A percentile compares a stretch with the other conserved stretches of the same genome.
phyloP scores from a whole-genome alignment of 2,329 filamentous ascomycete genomes.

The Ceratocystis harringtonii region DNA sequence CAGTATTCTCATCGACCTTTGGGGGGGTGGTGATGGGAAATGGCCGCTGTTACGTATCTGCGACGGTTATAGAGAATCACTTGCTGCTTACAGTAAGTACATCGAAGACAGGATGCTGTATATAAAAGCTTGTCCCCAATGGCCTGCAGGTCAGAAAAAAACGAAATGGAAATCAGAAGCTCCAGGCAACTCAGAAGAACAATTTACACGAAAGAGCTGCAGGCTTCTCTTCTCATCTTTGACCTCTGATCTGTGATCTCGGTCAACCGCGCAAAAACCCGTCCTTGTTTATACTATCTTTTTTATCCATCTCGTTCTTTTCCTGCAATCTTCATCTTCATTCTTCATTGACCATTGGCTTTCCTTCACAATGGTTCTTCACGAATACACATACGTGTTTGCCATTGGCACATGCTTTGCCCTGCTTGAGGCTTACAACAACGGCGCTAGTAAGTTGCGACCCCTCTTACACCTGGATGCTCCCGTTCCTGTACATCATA shows the following conservation, averaged over 20 bases:
- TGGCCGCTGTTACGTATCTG: background rate
- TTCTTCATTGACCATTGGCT: background rate
- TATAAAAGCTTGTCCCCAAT: slow-evolving; percentile 13
- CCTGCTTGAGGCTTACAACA: slow-evolving; percentile 64
- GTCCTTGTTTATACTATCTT: background rate
- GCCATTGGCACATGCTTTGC: slow-evolving; percentile 63
- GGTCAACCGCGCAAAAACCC: background rate
- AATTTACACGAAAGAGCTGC: background rate
- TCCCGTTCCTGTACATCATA: background rate
- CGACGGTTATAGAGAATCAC: background rate
- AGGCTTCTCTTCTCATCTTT: no score
- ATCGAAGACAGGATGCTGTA: slow-evolving; percentile 7
- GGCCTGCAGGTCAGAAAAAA: background rate
- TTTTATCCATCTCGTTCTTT: background rate
- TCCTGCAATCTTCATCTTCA: background rate
- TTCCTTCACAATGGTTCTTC: slow-evolving; percentile 36
- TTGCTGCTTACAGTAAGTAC: background rate
- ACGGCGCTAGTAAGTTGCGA: slow-evolving; percentile 52
- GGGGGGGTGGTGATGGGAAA: background rate
- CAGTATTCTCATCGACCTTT: background rate
- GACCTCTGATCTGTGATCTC: no score
- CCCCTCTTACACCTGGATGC: background rate
- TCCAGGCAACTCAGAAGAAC: background rate
- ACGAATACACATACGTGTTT: slow-evolving; percentile 56
- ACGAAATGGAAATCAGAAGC: background rate